Percentiles rank a stretch among this genome's conserved stretches.
These are phyloP conservation scores for Guadua angustifolia DNA, from an alignment of 176 grass and related monocot species.

Conservation along the genomic window DNA sequence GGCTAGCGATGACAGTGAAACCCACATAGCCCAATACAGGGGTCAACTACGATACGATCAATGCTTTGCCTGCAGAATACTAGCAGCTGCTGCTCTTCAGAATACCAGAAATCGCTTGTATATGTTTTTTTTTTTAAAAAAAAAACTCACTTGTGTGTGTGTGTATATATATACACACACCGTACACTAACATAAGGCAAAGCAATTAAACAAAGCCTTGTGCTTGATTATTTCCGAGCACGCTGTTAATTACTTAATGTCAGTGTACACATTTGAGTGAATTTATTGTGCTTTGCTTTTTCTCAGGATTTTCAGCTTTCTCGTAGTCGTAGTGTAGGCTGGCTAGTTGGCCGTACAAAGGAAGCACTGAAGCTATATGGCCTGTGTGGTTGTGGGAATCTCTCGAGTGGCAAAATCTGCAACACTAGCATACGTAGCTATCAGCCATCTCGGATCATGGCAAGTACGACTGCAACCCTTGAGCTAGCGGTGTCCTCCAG, in stretches of 20 bases:
- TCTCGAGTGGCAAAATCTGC: neutral
- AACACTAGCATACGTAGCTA: neutral
- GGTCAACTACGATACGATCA: constrained; percentile 39
- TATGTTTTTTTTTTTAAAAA: too few relatives aligned
- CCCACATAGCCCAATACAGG: constrained; percentile 23
- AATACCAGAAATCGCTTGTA: neutral
- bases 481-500: neutral
- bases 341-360: neutral
- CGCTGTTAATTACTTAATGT: too few relatives aligned
- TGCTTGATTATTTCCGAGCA: too few relatives aligned
- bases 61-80: neutral
- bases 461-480: neutral
- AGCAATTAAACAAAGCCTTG: too few relatives aligned
- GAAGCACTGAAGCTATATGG: neutral
- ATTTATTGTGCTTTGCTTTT: neutral
- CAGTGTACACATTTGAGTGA: neutral
- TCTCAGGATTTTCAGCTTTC: neutral
- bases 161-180: too few relatives aligned
- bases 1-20: constrained; percentile 22
- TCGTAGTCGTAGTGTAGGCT: neutral
- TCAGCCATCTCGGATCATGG: neutral
- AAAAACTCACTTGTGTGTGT: too few relatives aligned
- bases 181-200: too few relatives aligned
- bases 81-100: neutral
- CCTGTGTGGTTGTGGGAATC: neutral